Base-by-base conservation (phyloP, 2,329 filamentous ascomycete genomes). In the Teratosphaeria pseudoeucalypti region DNA sequence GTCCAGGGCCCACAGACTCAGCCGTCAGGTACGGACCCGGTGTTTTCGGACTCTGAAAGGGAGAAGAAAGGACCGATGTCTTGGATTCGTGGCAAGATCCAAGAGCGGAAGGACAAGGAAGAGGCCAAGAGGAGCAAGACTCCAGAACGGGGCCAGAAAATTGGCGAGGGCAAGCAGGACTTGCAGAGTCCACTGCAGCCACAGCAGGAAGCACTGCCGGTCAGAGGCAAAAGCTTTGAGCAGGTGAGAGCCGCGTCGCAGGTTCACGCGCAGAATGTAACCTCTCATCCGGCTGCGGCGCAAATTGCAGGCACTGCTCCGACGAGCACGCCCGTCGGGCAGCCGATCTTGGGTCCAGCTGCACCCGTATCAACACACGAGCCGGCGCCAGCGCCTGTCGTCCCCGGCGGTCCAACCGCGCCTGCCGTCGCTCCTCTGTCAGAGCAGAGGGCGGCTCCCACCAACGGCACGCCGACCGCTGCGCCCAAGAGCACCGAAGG, bases 61-160 rank as follows among this genome's bases (percentile, higher is more conserved):
- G 80, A 84, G 63, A 84, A 81, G 71, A 85, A 81, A 62, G 81
- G 83, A 1, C 78, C 84, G 1, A 81, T 87, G 64, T 82, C 81
- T 6, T 87, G 85, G 77, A 80, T 87, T 64, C 81, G 85, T 63
- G 83, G 81, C 63, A 87, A 86, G 72, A 78, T 87, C 59, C 78
- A 83, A 34, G 83, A 85, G 52, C 79, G 81, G 34, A 79, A 79
- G 60, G 80, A 81, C 34, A 75, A 77, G 60, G 77, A 81, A 43
- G 77, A 76, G 23, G 82, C 82, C 65, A 80, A 79, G 63, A 64
- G 71, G 26, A 67, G 68, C 2, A 62, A 67, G 54, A 72, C 70
- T 26, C 72, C 71, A 2, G 67, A 71, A 14, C 63, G 78, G 77
- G 58, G 58, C 49, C 53, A 37, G 53, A 37, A 29, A 12, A 58